Base-by-base conservation (phyloP, 768 basidiomycete species). In the Podaxis carcinomalis region DNA sequence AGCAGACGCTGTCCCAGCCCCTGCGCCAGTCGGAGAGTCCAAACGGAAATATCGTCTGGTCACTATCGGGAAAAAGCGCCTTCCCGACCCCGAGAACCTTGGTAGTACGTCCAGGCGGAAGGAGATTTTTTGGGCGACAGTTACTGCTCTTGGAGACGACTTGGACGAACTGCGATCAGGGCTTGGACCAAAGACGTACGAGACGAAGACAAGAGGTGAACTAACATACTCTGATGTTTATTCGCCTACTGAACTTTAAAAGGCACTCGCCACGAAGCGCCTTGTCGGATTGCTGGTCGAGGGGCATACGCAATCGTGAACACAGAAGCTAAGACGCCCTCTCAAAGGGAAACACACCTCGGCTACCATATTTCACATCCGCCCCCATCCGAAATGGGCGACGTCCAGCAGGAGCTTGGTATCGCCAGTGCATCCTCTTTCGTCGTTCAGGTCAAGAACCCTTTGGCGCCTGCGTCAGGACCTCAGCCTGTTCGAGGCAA, bases 221-320 rank as follows among this genome's bases (percentile, higher is more conserved):
- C 66, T 3, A 5, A 32, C 25, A 23, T 39, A 19, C 21, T 35
- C 16, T 21, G 5, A 5, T 50, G 25, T 57, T 5, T 14, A 44
- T 44, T 1, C n/a, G 13, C 6, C 4, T 40, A 40, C 39, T 40
- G 16, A n/a, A 44, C 44, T 51, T 9, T 14, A 21, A 61, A 25
- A 83, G 84, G 83, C 5, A 75, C 78, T 0, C 77, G 86, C 11
- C 81, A 85, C 56, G 77, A 82, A 62, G 80, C 72, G 3, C 74
- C 81, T 0, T 79, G 79, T 0, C 80, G 85, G 5, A 74, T 86
- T 21, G 83, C 78, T 1, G 86, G 79, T 0, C 74, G 84, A 2
- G 86, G 87, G 1, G 83, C 77, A 19, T 87, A 89, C 66, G 82
- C 80, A 13, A 79, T 87, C 35, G 83, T 84, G 44, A 83, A 84